phyloP scores from a whole-genome alignment of 139 green algal species.

The Eudorina sp. region DNA sequence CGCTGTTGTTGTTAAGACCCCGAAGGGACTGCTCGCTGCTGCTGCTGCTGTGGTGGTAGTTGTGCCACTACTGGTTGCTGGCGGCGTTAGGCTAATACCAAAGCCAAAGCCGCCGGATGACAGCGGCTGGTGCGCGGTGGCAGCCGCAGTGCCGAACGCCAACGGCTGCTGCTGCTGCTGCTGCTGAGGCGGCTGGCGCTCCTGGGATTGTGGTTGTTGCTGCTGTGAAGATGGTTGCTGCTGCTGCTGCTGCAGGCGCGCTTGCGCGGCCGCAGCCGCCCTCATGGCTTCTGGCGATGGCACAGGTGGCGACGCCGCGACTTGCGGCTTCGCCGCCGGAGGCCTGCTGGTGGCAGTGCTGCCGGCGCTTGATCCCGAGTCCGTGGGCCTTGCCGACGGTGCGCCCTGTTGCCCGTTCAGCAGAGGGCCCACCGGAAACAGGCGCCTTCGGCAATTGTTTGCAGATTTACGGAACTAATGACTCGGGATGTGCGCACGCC shows the following conservation, averaged over 20 bases:
- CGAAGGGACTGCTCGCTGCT: too few relatives aligned
- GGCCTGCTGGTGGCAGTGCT: conserved; percentile 44
- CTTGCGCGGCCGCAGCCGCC: conserved; percentile 29
- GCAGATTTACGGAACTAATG: too few relatives aligned
- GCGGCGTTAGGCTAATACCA: neutral
- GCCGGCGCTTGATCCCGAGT: conserved; percentile 29
- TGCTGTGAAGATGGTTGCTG: neutral
- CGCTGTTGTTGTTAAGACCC: too few relatives aligned
- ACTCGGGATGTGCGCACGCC: too few relatives aligned
- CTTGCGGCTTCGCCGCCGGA: neutral
- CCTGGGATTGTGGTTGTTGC: neutral
- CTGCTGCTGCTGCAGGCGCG: conserved; percentile 20
- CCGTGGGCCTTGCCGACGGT: conserved; percentile 17
- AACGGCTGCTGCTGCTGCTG: neutral
- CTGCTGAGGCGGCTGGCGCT: neutral
- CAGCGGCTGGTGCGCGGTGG: neutral
- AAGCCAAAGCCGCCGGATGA: neutral
- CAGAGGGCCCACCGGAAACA: too few relatives aligned
- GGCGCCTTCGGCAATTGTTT: too few relatives aligned
- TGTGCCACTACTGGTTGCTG: neutral
- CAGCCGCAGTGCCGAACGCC: neutral
- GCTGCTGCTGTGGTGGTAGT: too few relatives aligned
- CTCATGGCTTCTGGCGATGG: conserved; percentile 40
- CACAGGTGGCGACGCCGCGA: conserved; percentile 34
- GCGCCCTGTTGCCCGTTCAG: too few relatives aligned